phyloP scores from a whole-genome alignment of 768 basidiomycete genomes.

The Phaeotremella skinneri region DNA sequence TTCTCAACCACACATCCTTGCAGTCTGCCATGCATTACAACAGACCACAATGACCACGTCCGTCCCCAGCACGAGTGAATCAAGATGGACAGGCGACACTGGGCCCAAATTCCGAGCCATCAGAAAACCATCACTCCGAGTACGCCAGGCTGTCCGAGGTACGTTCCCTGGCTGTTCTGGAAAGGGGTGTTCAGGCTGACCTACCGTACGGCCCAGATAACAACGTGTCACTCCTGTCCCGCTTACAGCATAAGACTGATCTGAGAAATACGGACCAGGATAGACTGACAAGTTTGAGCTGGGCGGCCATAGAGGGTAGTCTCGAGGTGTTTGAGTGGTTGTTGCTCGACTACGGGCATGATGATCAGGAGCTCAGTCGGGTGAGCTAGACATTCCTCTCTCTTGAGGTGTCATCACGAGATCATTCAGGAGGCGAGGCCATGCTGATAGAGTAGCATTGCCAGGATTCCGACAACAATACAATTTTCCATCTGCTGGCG shows the following conservation, averaged over 20 bases:
- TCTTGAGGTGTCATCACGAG: neutral
- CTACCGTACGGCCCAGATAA: slow-evolving; percentile 68
- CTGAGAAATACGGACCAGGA: slow-evolving; percentile 86
- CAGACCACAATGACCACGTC: slow-evolving; percentile 15
- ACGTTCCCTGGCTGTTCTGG: slow-evolving; percentile 7
- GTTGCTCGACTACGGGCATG: slow-evolving; percentile 77
- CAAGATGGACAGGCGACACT: neutral
- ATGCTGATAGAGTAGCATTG: slow-evolving; percentile 1
- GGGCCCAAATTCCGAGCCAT: slow-evolving; percentile 23
- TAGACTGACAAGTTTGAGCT: slow-evolving; percentile 82
- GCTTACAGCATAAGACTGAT: slow-evolving; percentile 70
- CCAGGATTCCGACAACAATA: slow-evolving; percentile 89
- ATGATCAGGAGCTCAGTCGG: slow-evolving; percentile 87
- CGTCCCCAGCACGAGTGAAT: neutral
- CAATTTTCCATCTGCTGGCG: slow-evolving; percentile 88
- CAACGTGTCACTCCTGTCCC: slow-evolving; percentile 86
- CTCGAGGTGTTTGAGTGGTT: slow-evolving; percentile 89
- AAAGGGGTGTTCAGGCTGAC: neutral
- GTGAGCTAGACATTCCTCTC: slow-evolving; percentile 56
- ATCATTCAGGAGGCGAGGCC: neutral
- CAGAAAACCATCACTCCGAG: slow-evolving; percentile 36
- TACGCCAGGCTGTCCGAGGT: slow-evolving; percentile 50
- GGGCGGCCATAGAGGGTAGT: slow-evolving; percentile 83
- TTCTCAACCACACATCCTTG: neutral
- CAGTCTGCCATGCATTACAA: neutral